Evolutionary conservation across 139 green algal species (phyloP).

Genomic region (Nannochloris sp.): DNA sequence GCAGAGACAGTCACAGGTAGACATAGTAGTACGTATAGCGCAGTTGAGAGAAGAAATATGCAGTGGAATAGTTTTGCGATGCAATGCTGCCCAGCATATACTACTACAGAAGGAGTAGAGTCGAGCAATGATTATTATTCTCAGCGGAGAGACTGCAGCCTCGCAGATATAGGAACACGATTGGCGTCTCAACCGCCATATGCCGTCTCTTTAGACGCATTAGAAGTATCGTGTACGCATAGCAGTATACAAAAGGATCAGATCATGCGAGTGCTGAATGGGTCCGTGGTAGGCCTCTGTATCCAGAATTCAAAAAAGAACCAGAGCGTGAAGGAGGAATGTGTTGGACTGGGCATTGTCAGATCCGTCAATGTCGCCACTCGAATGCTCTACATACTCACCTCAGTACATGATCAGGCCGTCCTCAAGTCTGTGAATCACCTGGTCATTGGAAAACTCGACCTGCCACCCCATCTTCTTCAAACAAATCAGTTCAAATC

Average conservation of each 20-base stretch:
- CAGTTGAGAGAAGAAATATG: slow-evolving; percentile 44
- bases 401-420: slow-evolving; percentile 18
- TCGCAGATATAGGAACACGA: neutral
- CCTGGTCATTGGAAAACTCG: slow-evolving; percentile 49
- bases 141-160: neutral
- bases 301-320: neutral
- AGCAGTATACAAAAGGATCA: slow-evolving; percentile 19
- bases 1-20: too few species aligned
- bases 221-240: slow-evolving; percentile 23
- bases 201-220: slow-evolving; percentile 4
- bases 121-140: neutral
- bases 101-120: neutral
- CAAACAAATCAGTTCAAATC: slow-evolving; percentile 22
- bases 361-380: slow-evolving; percentile 37
- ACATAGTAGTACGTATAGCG: too few species aligned
- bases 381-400: slow-evolving; percentile 49
- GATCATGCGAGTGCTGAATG: slow-evolving; percentile 49
- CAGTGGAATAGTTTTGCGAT: slow-evolving; percentile 55
- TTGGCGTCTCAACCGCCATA: slow-evolving; percentile 22
- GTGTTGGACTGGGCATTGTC: slow-evolving; percentile 65
- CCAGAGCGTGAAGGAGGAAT: slow-evolving; percentile 9
- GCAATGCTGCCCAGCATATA: slow-evolving; percentile 15
- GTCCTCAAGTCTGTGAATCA: slow-evolving; percentile 32
- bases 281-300: slow-evolving; percentile 54
- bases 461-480: slow-evolving; percentile 55